A percentile compares a stretch with the other conserved stretches of the same genome.
phyloP scores from a whole-genome alignment of 116 monocot genomes.

The Trichopus zeylanicus region DNA sequence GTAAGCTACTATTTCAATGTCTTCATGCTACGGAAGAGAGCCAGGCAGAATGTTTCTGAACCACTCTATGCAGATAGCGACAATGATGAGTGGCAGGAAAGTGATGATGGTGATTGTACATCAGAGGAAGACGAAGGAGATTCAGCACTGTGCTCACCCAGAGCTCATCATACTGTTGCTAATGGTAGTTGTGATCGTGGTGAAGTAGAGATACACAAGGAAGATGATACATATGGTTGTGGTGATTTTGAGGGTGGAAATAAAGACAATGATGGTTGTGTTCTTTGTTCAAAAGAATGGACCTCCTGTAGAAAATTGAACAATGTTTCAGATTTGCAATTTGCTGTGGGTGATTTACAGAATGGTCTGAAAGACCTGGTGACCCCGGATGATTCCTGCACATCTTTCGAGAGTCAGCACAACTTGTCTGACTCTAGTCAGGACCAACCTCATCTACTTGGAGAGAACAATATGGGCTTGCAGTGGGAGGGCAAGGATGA shows the following conservation, averaged over 20 bases:
- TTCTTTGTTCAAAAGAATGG: neutral
- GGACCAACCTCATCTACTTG: conserved; percentile 1
- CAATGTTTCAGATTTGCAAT: neutral
- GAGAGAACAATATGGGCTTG: conserved; percentile 4
- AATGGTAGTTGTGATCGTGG: conserved; percentile 4
- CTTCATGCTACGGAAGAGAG: conserved; percentile 78
- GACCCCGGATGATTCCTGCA: conserved; percentile 55
- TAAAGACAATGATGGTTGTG: conserved; percentile 5
- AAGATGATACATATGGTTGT: neutral
- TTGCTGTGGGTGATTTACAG: neutral
- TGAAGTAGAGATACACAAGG: conserved; percentile 10
- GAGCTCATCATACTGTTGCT: conserved; percentile 9
- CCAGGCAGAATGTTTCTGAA: conserved; percentile 60
- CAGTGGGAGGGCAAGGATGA: conserved; percentile 20
- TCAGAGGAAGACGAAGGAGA: conserved; percentile 49
- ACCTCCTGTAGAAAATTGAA: neutral
- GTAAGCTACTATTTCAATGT: conserved; percentile 97
- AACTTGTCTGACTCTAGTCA: conserved; percentile 7
- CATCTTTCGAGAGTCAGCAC: conserved; percentile 42
- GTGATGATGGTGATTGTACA: conserved; percentile 16
- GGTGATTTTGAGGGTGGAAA: conserved; percentile 16
- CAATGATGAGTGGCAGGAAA: conserved; percentile 74
- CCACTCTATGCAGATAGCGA: conserved; percentile 61
- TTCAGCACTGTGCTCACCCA: conserved; percentile 34
- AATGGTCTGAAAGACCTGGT: conserved; percentile 13